Evolutionary conservation across 2,329 filamentous ascomycete species (phyloP), one percentile per base, ranked within the genome.

Genomic region (Celoporthe dispersa): DNA sequence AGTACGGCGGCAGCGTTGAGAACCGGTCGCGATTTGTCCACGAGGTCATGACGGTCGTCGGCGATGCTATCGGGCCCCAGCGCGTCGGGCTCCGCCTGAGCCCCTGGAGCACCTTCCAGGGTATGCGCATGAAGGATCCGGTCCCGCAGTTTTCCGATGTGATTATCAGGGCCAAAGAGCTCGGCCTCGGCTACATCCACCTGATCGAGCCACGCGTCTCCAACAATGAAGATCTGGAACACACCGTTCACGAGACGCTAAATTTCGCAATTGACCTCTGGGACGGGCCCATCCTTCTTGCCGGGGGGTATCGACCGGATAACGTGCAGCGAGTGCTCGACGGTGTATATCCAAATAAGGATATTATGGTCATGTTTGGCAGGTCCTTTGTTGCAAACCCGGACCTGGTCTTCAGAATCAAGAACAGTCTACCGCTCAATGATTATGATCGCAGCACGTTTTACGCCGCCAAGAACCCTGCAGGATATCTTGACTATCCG

Each of bases 301-400:
- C 66, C 12, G 66, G 66, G 4, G 66, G 66, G 2, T 68, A 63
- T 25, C 48, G 41, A n/a, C 44, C 66, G 60, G 41, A 16, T 6
- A 35, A 63, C 31, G 66, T 59, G 16, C 60, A 33, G 44, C 53
- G 63, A 28, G 53, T 64, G n/a, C 57, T 64, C n/a, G 59, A 68
- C 9, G 16, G 35, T 14, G 66, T 64, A 2, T 61, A 63, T 64
- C 66, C 66, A 35, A n/a, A 64, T 6, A 68, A 64, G 8, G 33
- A 64, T 51, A 68, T 68, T 12, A 59, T 68, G 28, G 59, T 68
- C 14, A 68, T 74, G 0, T 81, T 84, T 75, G 82, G 83, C 3
- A 74, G 83, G 39, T 76, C 76, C 6, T 85, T 79, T 68, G 81
- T 81, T 25, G 74, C 82, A 9, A 85, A 81, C 68, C 83, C 83